Conservation (phyloP, 148 eudicot species). For the Gaultheria prostrata region DNA sequence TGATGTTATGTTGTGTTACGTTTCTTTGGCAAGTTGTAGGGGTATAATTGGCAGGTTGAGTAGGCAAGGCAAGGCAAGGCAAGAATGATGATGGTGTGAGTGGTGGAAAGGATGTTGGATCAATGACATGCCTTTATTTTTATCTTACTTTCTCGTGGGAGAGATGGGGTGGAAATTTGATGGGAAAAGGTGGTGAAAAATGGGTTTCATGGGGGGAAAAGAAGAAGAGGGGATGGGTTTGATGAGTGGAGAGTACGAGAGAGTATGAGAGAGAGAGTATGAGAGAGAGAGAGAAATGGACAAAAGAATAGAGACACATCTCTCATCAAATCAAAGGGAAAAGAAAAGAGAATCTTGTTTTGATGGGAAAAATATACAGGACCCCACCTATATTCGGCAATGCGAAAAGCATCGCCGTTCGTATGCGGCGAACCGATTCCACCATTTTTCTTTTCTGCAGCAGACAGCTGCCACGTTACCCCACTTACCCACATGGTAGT, state of each 20-base stretch:
- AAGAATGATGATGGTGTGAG: neutral
- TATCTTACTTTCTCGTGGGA: neutral
- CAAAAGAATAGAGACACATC: neutral
- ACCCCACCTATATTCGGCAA: constrained; percentile 2
- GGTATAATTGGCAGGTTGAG: neutral
- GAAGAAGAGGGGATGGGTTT: neutral
- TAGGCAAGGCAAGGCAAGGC: too few species aligned
- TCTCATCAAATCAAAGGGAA: neutral
- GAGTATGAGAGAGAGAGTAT: neutral
- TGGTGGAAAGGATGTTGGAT: neutral
- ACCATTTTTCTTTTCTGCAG: neutral
- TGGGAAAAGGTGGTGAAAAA: neutral
- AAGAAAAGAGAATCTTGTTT: neutral
- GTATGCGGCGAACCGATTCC: constrained; percentile 14
- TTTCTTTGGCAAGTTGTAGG: neutral
- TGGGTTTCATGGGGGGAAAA: neutral
- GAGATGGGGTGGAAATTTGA: neutral
- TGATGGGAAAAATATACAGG: neutral
- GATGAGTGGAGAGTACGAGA: neutral
- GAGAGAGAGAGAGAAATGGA: neutral
- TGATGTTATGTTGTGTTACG: neutral
- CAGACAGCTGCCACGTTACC: constrained; percentile 7
- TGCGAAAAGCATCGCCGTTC: neutral
- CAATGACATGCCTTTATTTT: neutral
- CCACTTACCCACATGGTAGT: neutral